phyloP scores from a whole-genome alignment of 768 basidiomycete genomes.

The Podaxis sp. region DNA sequence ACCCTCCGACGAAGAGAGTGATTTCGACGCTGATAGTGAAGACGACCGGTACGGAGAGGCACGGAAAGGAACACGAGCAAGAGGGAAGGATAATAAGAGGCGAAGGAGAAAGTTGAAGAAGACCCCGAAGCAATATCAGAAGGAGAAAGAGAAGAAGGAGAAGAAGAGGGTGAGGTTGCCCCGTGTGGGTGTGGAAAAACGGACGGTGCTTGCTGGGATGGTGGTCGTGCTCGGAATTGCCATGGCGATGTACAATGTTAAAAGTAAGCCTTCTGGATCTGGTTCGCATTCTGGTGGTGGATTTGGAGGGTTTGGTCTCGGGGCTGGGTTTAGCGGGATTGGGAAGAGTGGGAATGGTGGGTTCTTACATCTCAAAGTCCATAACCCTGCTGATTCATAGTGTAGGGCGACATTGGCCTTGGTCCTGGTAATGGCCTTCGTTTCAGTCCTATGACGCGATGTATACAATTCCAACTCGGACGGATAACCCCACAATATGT shows the following conservation, averaged over 20 bases:
- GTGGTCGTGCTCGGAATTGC: conserved; percentile 69
- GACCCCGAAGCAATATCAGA: conserved; percentile 11
- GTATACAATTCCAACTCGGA: not conserved
- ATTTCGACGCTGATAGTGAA: conserved; percentile 11
- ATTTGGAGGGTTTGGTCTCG: conserved; percentile 11
- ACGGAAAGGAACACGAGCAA: not conserved
- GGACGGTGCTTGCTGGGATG: conserved; percentile 57
- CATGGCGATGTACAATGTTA: conserved; percentile 53
- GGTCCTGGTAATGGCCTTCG: not conserved
- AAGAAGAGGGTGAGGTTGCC: not conserved
- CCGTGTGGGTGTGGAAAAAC: conserved; percentile 24
- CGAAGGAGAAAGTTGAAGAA: conserved; percentile 19
- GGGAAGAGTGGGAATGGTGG: not conserved
- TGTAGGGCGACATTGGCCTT: conserved; percentile 4
- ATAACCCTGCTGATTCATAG: not conserved
- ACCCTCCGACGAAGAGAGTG: not conserved
- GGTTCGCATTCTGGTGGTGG: conserved; percentile 12
- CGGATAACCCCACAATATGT: not conserved
- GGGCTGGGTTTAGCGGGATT: too few relatives aligned
- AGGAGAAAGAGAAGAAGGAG: conserved; percentile 5
- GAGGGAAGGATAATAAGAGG: conserved; percentile 14
- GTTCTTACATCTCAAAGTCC: not conserved
- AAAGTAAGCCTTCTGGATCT: conserved; percentile 10
- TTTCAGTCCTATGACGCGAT: not conserved
- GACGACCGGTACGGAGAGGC: conserved; percentile 8